These are phyloP conservation scores for Fusarium staphyleae DNA, from an alignment of 2,329 filamentous ascomycete species.

Conservation along the genomic window DNA sequence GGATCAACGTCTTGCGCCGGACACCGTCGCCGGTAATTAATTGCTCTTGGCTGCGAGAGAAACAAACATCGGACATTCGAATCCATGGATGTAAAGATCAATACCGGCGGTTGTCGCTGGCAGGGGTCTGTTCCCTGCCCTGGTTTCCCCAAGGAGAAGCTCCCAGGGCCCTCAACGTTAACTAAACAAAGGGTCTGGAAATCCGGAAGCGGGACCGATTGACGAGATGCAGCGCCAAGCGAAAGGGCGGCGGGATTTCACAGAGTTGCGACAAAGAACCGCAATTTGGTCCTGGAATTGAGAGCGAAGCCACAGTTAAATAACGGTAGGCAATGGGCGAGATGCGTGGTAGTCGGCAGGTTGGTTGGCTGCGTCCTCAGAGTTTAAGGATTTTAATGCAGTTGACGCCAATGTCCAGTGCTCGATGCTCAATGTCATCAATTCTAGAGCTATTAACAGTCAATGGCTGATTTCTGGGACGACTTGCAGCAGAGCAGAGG, in stretches of 20 bases:
- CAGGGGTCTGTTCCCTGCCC: slow-evolving; percentile 12
- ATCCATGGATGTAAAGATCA: too few species aligned
- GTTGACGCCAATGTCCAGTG: slow-evolving; percentile 5
- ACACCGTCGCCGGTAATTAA: too few species aligned
- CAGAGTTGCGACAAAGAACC: not conserved
- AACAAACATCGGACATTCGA: too few species aligned
- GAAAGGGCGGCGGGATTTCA: slow-evolving; percentile 11
- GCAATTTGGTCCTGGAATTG: not conserved
- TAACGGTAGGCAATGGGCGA: slow-evolving; percentile 10
- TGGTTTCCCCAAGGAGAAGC: slow-evolving; percentile 21
- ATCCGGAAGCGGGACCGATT: slow-evolving; percentile 40
- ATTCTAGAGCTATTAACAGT: slow-evolving; percentile 4
- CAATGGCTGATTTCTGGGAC: not conserved
- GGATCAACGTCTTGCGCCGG: too few species aligned
- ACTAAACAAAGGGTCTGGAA: slow-evolving; percentile 38
- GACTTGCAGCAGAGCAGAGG: slow-evolving; percentile 9
- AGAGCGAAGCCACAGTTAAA: slow-evolving; percentile 8
- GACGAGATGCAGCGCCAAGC: slow-evolving; percentile 39
- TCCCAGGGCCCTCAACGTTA: slow-evolving; percentile 17
- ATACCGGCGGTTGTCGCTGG: not conserved
- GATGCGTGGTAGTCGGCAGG: not conserved
- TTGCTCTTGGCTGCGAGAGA: too few species aligned
- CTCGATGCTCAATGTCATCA: not conserved
- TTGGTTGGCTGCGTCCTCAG: slow-evolving; percentile 9
- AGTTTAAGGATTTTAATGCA: slow-evolving; percentile 2